Percentiles rank a stretch among this genome's conserved stretches.
Evolutionary conservation across 176 grass and related monocot species (phyloP).

Genomic region (Oryza meridionalis): DNA sequence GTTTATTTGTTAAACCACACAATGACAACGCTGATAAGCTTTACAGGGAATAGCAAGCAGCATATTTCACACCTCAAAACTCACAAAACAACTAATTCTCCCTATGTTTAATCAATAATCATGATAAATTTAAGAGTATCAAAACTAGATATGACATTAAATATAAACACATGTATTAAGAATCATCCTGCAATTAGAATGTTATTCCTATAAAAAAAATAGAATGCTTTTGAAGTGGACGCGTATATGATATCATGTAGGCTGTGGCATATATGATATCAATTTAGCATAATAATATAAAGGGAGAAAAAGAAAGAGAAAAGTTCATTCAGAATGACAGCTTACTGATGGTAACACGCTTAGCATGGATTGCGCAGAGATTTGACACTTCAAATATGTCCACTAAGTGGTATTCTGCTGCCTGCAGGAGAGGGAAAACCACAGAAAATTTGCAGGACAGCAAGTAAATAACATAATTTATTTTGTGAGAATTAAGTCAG

Average conservation of each 20-base stretch:
- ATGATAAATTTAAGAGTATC: too few species aligned
- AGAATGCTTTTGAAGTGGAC: not conserved
- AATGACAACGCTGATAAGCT: not conserved
- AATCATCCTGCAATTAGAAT: slow-evolving; percentile 21
- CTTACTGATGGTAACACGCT: slow-evolving; percentile 73
- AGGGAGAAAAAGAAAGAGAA: slow-evolving; percentile 6
- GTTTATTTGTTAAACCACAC: slow-evolving; percentile 23
- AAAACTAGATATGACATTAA: too few species aligned
- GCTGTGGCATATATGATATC: not conserved
- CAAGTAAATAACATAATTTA: not conserved
- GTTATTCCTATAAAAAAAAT: not conserved
- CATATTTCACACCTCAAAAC: not conserved
- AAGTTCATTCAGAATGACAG: slow-evolving; percentile 8
- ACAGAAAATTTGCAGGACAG: not conserved
- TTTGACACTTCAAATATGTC: slow-evolving; percentile 56
- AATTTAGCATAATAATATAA: slow-evolving; percentile 21
- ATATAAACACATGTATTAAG: not conserved
- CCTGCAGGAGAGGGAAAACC: slow-evolving; percentile 41
- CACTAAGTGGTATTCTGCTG: slow-evolving; percentile 59
- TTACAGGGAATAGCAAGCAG: not conserved
- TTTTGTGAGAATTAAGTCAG: not conserved
- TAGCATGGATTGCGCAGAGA: slow-evolving; percentile 68
- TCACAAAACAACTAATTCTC: not conserved
- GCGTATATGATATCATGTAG: not conserved
- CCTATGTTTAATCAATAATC: not conserved